Evolutionary conservation across 1,139 yeast genomes (phyloP), one percentile per base, ranked within the genome.

Genomic region (Williopsis jadinii): DNA sequence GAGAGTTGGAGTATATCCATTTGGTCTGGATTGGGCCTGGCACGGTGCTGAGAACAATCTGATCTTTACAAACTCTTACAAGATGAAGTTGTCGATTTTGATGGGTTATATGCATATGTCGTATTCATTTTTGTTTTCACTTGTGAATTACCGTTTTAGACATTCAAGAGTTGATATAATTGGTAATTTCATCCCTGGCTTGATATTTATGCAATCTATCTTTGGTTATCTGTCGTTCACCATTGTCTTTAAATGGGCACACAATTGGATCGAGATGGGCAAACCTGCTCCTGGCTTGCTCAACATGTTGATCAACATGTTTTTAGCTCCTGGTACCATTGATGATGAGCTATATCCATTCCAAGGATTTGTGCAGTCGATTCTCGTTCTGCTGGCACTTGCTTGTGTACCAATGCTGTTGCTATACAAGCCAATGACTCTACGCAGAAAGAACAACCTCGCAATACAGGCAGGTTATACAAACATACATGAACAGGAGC

Each of bases 61-160:
- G 49, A 65, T 84, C 45, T 84, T 84, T 61, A 71, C 87, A 28
- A 84, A 84, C 62, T 84, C 92, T 0, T 84, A 81, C 63, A 84
- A 84, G 64, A 84, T 84, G 94, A 84, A 84, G 56, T 67, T 84
- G 47, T 83, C 92, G 3, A 80, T 84, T 45, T 70, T 84, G 54
- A 80, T 84, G 85, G 94, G 94, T 24, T 84, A 78, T 60, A 62
- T 71, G 39, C 94, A 84, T 61, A 84, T 84, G 94, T 62, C 84
- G 2, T 84, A 84, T 60, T 81, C 90, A 3, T 80, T 71, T 61
- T 58, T 73, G 55, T 83, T 84, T 54, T 81, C 92, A 5, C 69
- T 79, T 45, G 81, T 78, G 40, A 84, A 84, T 57, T 78, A 78
- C 46, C 47, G 72, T 37, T 68, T 76, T 56, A 80, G 72, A 59